Base-by-base conservation (phyloP, 2,329 filamentous ascomycete genomes). In the Tolypocladium guangdongense region DNA sequence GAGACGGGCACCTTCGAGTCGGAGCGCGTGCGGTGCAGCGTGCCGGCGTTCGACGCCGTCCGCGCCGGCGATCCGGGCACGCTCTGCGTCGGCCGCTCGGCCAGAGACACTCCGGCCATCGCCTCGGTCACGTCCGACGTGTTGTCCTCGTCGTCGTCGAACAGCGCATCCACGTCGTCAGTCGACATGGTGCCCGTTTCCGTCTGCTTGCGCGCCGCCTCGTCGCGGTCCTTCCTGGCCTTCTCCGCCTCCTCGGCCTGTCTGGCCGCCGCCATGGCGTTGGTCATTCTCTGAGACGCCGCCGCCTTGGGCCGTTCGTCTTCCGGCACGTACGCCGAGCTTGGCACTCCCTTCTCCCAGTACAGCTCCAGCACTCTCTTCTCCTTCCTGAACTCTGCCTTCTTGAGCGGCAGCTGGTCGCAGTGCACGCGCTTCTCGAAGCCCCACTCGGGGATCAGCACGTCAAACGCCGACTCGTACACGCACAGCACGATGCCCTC, bases 351-450 rank as follows among this genome's bases (percentile, higher is more conserved):
- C 81, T 97, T 99, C 83, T 99, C 93, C 93, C 93, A 99, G 78
- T 96, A 99, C 18, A 99, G 81, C 73, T 99, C 93, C 48, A 99
- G 79, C 33, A 97, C 83, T 53, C 93, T 84, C 74, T 91, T 89
- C 68, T 95, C 90, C 78, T 97, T 97, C 71, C 95, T 85, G 73
- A 93, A 99, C 68, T 99, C 93, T n/a, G 93, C 93, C 78, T 99
- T 99, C 81, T 97, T 92, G 61, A 99, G 76, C 33, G 93, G 93
- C 67, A 99, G 78, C 76, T 99, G 93, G 66, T 99, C 93, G 68
- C 93, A 99, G 73, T 99, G 93, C 51, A 99, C 93, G 59, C 93
- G 89, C 83, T 99, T 99, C 78, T 99, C 93, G 62, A 99, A 97
- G 60, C 93, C 93, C 77, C 90, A 99, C 67, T 99, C 91, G 7